Conservation (phyloP, 2,329 filamentous ascomycete genomes). For the Microdochium bolleyi region DNA sequence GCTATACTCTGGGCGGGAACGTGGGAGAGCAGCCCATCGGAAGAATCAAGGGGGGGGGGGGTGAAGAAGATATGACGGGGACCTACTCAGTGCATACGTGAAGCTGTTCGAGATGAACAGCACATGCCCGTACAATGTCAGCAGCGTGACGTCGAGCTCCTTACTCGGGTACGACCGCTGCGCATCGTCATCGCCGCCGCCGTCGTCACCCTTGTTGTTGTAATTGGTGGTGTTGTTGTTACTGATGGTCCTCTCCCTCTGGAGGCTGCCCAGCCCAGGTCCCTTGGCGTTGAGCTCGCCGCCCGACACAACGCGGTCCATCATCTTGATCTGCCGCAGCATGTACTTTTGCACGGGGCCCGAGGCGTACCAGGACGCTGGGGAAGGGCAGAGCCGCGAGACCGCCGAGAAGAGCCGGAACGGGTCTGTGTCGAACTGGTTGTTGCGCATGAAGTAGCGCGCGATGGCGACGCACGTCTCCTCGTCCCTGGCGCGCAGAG, state of each 20-base stretch:
- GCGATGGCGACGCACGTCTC: slow-evolving; percentile 65
- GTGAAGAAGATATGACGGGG: too few species aligned
- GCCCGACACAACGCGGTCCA: slow-evolving; percentile 62
- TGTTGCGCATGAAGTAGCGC: slow-evolving; percentile 78
- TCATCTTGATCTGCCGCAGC: slow-evolving; percentile 80
- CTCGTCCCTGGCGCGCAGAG: slow-evolving; percentile 72
- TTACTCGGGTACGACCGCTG: slow-evolving; percentile 26
- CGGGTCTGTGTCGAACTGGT: slow-evolving; percentile 70
- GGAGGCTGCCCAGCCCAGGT: background rate
- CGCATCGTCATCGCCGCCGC: slow-evolving; percentile 19
- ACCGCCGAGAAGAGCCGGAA: slow-evolving; percentile 77
- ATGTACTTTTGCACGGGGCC: slow-evolving; percentile 86
- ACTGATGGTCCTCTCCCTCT: too few species aligned
- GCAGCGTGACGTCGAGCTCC: slow-evolving; percentile 67
- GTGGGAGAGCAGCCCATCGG: background rate
- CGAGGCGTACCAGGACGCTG: slow-evolving; percentile 67
- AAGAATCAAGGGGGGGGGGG: background rate
- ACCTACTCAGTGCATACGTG: slow-evolving; percentile 66
- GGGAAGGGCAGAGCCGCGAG: slow-evolving; percentile 68
- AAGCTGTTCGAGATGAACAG: slow-evolving; percentile 79
- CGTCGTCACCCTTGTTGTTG: slow-evolving; percentile 29
- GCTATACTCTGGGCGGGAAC: background rate
- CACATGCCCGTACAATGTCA: slow-evolving; percentile 87
- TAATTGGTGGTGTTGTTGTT: slow-evolving; percentile 37
- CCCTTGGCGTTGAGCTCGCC: background rate